These are phyloP conservation scores for Thalia dealbata DNA, from an alignment of 176 grass and related monocot genomes.

Conservation along the genomic window DNA sequence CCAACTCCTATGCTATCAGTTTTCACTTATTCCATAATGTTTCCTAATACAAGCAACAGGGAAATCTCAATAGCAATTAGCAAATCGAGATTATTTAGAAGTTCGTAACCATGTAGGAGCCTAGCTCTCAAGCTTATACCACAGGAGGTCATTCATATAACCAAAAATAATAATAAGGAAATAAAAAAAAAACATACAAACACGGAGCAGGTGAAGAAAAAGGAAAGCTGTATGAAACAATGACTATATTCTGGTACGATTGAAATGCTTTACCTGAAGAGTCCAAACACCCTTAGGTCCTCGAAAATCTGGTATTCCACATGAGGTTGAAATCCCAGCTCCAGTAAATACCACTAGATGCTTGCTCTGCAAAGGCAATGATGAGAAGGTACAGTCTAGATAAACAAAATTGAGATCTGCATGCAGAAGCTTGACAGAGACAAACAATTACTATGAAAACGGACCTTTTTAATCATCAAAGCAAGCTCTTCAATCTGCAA, in stretches of 20 bases:
- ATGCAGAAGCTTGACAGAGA: not conserved
- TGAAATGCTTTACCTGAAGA: conserved; percentile 57
- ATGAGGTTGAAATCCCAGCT: conserved; percentile 95
- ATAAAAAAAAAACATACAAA: not conserved
- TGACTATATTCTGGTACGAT: not conserved
- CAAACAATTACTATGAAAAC: conserved; percentile 14
- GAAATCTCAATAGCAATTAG: not conserved
- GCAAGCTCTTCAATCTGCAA: conserved; percentile 94
- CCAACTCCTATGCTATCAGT: not conserved
- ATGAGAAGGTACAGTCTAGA: conserved; percentile 7
- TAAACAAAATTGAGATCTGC: not conserved
- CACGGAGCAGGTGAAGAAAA: not conserved
- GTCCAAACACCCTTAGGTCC: conserved; percentile 96
- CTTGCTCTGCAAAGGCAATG: conserved; percentile 80
- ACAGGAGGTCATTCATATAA: not conserved
- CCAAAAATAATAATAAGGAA: not conserved
- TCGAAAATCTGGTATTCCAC: conserved; percentile 94
- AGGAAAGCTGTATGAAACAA: not conserved
- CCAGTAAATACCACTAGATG: conserved; percentile 95
- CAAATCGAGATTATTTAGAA: not conserved
- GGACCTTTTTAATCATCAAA: conserved; percentile 65
- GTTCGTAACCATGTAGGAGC: not conserved
- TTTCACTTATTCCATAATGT: not conserved
- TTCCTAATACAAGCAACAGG: not conserved
- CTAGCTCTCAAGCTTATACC: not conserved